A percentile compares a stretch with the other conserved stretches of the same genome.
These are phyloP conservation scores for Arthroderma sp. DNA, from an alignment of 2,329 filamentous ascomycete species.

Conservation along the genomic window DNA sequence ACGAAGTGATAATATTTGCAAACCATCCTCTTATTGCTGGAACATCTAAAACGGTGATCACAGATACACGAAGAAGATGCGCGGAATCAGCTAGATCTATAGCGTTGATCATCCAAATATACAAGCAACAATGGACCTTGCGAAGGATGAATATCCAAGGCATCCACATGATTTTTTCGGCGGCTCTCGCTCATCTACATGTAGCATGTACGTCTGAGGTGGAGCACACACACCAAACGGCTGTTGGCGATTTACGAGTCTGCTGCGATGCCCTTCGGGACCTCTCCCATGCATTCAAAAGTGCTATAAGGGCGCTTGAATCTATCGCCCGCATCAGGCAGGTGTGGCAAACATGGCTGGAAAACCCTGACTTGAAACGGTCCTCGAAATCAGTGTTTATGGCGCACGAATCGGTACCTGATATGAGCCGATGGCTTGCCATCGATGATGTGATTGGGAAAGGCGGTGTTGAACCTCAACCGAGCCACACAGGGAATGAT, in stretches of 20 bases:
- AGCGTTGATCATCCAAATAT: slow-evolving; percentile 6
- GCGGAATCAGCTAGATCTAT: slow-evolving; percentile 7
- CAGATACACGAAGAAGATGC: slow-evolving; percentile 4
- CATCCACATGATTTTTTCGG: slow-evolving; percentile 12
- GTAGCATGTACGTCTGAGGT: slow-evolving; percentile 9
- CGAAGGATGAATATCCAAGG: slow-evolving; percentile 11
- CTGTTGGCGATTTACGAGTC: slow-evolving; percentile 7
- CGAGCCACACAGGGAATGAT: not conserved
- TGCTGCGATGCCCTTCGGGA: slow-evolving; percentile 11
- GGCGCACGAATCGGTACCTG: not conserved
- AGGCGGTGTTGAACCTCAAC: not conserved
- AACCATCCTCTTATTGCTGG: slow-evolving; percentile 12
- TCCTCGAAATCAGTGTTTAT: not conserved
- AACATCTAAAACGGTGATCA: not conserved
- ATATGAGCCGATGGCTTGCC: slow-evolving; percentile 1
- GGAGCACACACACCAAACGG: not conserved
- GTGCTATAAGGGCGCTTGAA: slow-evolving; percentile 1
- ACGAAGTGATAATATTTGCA: slow-evolving; percentile 12
- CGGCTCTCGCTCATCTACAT: slow-evolving; percentile 10
- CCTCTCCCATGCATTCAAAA: slow-evolving; percentile 6
- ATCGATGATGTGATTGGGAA: slow-evolving; percentile 2
- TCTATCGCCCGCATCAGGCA: not conserved
- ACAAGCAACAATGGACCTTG: slow-evolving; percentile 8
- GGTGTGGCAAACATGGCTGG: slow-evolving; percentile 3
- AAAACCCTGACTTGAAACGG: not conserved